These are phyloP conservation scores for Hymenoscyphus scutula DNA, from an alignment of 2,329 filamentous ascomycete species.

Conservation along the genomic window DNA sequence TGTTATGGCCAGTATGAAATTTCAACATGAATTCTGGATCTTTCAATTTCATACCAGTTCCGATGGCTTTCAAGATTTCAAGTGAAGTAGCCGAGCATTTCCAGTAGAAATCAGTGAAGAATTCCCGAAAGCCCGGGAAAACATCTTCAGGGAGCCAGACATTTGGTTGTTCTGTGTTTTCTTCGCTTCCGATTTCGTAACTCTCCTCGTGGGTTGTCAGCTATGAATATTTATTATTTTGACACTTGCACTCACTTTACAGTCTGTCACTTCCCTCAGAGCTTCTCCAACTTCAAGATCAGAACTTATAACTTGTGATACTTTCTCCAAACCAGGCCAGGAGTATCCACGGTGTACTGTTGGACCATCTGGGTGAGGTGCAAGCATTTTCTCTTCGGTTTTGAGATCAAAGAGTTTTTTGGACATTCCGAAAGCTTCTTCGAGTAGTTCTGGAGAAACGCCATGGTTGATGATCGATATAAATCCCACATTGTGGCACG, in stretches of 20 bases:
- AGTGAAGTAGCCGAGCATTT: conserved; percentile 43
- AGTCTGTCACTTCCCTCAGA: conserved; percentile 47
- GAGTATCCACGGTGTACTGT: conserved; percentile 54
- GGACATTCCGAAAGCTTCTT: conserved; percentile 45
- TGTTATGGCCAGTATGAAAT: conserved; percentile 54
- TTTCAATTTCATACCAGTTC: conserved; percentile 46
- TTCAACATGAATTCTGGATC: conserved; percentile 45
- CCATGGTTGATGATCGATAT: conserved; percentile 49
- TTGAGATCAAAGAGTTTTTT: conserved; percentile 45
- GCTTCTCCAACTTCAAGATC: conserved; percentile 43
- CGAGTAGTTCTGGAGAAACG: conserved; percentile 39
- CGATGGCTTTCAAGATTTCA: conserved; percentile 46
- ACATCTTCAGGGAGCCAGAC: conserved; percentile 47
- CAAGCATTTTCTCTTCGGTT: conserved; percentile 46
- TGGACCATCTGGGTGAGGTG: conserved; percentile 48
- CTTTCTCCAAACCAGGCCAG: conserved; percentile 53
- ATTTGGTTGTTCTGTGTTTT: conserved; percentile 45
- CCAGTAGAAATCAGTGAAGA: conserved; percentile 50
- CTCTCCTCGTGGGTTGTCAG: conserved; percentile 43
- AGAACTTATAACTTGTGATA: conserved; percentile 45
- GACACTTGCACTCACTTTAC: conserved; percentile 43
- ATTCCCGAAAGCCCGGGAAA: conserved; percentile 46
- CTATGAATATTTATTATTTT: not conserved
- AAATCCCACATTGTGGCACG: conserved; percentile 46
- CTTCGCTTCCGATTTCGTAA: conserved; percentile 51